These are phyloP conservation scores for Epichloe sp. DNA, from an alignment of 2,329 filamentous ascomycete genomes.

Conservation along the genomic window DNA sequence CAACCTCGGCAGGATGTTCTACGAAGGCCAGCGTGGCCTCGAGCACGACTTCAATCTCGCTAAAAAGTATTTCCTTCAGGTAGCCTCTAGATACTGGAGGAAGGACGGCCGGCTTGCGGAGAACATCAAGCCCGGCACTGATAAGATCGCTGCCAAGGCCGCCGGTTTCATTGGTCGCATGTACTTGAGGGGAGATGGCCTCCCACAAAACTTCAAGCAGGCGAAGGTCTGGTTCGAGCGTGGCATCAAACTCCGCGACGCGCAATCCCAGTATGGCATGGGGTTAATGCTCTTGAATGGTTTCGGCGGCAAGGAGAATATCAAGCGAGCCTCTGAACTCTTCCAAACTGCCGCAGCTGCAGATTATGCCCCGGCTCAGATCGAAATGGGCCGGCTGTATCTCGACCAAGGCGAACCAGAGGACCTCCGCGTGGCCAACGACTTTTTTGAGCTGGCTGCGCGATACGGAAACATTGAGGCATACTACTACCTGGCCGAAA, in stretches of 20 bases:
- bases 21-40: slow-evolving; percentile 69
- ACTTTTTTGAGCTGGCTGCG: slow-evolving; percentile 79
- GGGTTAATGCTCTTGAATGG: slow-evolving; percentile 76
- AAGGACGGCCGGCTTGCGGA: slow-evolving; percentile 62
- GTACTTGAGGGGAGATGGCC: slow-evolving; percentile 77
- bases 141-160: slow-evolving; percentile 69
- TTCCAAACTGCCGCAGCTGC: slow-evolving; percentile 73
- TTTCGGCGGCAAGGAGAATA: slow-evolving; percentile 56
- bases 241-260: slow-evolving; percentile 61
- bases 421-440: slow-evolving; percentile 63
- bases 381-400: slow-evolving; percentile 70
- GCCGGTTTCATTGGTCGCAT: slow-evolving; percentile 82
- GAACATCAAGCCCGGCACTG: slow-evolving; percentile 55
- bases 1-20: slow-evolving; percentile 73
- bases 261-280: slow-evolving; percentile 72
- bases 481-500: slow-evolving; percentile 83
- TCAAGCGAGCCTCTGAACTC: slow-evolving; percentile 57
- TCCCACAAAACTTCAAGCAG: slow-evolving; percentile 62
- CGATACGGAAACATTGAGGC: slow-evolving; percentile 77
- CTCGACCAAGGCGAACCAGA: slow-evolving; percentile 63
- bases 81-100: slow-evolving; percentile 71
- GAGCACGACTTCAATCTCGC: slow-evolving; percentile 61
- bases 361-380: slow-evolving; percentile 67
- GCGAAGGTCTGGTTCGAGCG: slow-evolving; percentile 76
- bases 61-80: slow-evolving; percentile 66